These are phyloP conservation scores for Wakefieldia striispora DNA, from an alignment of 768 basidiomycete genomes.

Conservation along the genomic window DNA sequence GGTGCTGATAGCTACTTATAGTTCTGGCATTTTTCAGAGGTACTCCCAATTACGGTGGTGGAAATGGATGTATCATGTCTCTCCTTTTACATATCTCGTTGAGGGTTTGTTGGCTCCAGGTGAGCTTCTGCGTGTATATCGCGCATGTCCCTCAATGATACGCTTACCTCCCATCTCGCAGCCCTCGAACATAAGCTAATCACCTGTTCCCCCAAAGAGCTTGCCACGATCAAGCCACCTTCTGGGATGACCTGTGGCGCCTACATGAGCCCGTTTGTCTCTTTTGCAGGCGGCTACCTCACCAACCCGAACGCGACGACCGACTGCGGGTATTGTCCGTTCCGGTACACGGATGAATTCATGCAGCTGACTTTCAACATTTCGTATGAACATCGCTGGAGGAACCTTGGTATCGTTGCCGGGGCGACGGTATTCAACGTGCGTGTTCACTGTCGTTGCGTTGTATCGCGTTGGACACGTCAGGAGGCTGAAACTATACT, in stretches of 20 bases:
- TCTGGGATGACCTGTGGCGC: conserved; percentile 49
- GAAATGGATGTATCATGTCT: conserved; percentile 41
- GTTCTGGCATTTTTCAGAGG: conserved; percentile 49
- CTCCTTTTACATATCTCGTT: conserved; percentile 52
- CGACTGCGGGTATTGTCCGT: conserved; percentile 57
- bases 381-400: conserved; percentile 8
- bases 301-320: conserved; percentile 49
- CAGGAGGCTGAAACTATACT: not conserved
- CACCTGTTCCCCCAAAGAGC: conserved; percentile 52
- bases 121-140: not conserved
- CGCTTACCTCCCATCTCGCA: conserved; percentile 8
- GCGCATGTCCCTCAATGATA: not conserved
- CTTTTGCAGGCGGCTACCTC: conserved; percentile 53
- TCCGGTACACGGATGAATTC: conserved; percentile 48
- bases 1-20: conserved; percentile 13
- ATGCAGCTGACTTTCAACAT: conserved; percentile 15
- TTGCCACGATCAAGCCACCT: conserved; percentile 52
- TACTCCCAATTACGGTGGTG: conserved; percentile 34
- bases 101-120: conserved; percentile 39
- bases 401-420: conserved; percentile 9
- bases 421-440: conserved; percentile 43
- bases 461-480: too few species aligned
- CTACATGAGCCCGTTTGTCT: conserved; percentile 53
- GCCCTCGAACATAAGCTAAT: conserved; percentile 43
- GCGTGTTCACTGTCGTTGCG: not conserved